Evolutionary conservation across 306 rosid genomes (phyloP).

Genomic region (Cucurbita ficifolia): DNA sequence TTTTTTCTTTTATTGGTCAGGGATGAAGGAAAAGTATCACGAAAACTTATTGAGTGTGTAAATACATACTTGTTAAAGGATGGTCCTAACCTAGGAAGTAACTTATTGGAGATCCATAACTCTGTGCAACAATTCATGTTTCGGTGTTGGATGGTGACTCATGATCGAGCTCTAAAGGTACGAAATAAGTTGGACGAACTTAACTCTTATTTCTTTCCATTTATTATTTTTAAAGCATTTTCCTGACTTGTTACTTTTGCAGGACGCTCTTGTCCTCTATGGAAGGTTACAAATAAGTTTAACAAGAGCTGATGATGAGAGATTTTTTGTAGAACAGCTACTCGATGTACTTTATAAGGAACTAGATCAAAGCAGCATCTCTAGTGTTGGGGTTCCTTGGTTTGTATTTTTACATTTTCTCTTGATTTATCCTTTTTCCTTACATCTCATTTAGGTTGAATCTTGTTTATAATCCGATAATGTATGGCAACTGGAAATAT

Average conservation of each 20-base stretch:
- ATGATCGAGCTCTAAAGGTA: slow-evolving; percentile 85
- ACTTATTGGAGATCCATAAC: slow-evolving; percentile 52
- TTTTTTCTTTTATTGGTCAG: slow-evolving; percentile 28
- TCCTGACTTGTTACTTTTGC: slow-evolving; percentile 17
- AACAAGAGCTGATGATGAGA: slow-evolving; percentile 43
- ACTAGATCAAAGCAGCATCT: slow-evolving; percentile 62
- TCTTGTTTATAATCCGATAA: slow-evolving; percentile 7
- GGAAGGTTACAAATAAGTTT: slow-evolving; percentile 67
- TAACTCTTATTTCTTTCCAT: neutral
- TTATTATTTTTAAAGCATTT: neutral
- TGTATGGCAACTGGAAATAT: slow-evolving; percentile 7
- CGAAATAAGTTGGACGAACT: slow-evolving; percentile 9
- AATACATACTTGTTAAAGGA: slow-evolving; percentile 72
- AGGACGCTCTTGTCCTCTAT: slow-evolving; percentile 68
- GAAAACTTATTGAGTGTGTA: slow-evolving; percentile 77
- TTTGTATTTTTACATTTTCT: slow-evolving; percentile 18
- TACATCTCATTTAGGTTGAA: slow-evolving; percentile 1
- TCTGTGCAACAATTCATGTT: slow-evolving; percentile 65
- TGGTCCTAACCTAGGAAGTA: slow-evolving; percentile 71
- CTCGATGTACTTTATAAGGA: slow-evolving; percentile 77
- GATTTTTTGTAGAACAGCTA: slow-evolving; percentile 57
- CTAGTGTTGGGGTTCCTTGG: slow-evolving; percentile 40
- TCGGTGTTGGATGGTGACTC: slow-evolving; percentile 73
- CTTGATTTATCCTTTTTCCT: neutral
- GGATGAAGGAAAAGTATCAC: slow-evolving; percentile 79